A percentile compares a stretch with the other conserved stretches of the same genome.
Evolutionary conservation across 441 rosid species (phyloP).

Genomic region (Theobroma grandiflorum): DNA sequence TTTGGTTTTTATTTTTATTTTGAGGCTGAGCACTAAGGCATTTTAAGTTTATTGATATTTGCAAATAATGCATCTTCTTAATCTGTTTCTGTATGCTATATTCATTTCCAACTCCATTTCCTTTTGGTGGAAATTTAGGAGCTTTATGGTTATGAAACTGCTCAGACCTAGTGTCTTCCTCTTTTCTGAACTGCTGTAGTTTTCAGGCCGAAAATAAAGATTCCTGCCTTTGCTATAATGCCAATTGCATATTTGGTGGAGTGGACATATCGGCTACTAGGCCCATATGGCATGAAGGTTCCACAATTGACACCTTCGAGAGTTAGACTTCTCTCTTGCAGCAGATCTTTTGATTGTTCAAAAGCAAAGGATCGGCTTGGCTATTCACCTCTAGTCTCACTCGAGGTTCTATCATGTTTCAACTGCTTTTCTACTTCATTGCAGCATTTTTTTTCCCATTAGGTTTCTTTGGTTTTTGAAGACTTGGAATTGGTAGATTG

Average conservation of each 20-base stretch:
- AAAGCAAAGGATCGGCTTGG: conserved; percentile 87
- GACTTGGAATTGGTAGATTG: background rate
- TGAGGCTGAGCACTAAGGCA: background rate
- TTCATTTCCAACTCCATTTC: background rate
- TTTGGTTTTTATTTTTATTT: background rate
- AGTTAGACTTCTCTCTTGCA: conserved; percentile 82
- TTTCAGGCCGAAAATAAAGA: conserved; percentile 87
- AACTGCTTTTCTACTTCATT: background rate
- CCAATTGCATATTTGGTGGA: conserved; percentile 88
- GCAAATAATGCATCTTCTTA: background rate
- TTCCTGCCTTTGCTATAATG: conserved; percentile 80
- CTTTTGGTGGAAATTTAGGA: background rate
- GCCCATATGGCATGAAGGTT: conserved; percentile 92
- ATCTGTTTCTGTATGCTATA: conserved; percentile 4
- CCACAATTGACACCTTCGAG: conserved; percentile 96
- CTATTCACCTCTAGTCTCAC: conserved; percentile 74
- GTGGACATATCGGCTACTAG: conserved; percentile 63
- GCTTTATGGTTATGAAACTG: conserved; percentile 15
- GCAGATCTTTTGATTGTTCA: conserved; percentile 77
- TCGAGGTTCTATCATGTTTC: conserved; percentile 65
- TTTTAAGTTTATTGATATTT: background rate
- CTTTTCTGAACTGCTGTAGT: conserved; percentile 41
- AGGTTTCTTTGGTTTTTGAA: background rate
- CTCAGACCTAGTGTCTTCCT: background rate
- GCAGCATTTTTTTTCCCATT: background rate